phyloP scores from a whole-genome alignment of 2,329 filamentous ascomycete species.

The Xylariomycetidae sp. region DNA sequence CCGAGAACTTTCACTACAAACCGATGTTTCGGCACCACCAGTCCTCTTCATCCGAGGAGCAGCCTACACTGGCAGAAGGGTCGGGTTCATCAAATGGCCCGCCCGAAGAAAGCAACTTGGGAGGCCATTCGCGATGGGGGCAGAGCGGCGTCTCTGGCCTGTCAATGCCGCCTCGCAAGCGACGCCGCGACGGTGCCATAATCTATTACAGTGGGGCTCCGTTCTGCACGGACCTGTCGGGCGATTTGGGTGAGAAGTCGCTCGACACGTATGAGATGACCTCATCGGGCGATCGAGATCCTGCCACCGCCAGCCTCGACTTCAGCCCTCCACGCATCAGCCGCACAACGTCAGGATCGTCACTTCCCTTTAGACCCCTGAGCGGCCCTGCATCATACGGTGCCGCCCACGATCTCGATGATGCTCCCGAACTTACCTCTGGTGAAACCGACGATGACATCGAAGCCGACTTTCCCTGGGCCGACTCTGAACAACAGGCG shows the following conservation, averaged over 20 bases:
- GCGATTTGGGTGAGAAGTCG: slow-evolving; percentile 51
- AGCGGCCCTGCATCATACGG: slow-evolving; percentile 31
- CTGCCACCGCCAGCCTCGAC: slow-evolving; percentile 17
- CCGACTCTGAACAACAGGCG: slow-evolving; percentile 35
- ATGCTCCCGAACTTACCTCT: slow-evolving; percentile 25
- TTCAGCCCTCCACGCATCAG: slow-evolving; percentile 19
- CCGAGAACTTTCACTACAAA: slow-evolving; percentile 57
- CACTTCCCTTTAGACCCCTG: slow-evolving; percentile 44
- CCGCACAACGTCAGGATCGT: slow-evolving; percentile 44
- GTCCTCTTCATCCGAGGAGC: slow-evolving; percentile 38
- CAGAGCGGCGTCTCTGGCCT: slow-evolving; percentile 32
- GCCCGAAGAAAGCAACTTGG: slow-evolving; percentile 44
- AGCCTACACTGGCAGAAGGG: slow-evolving; percentile 41
- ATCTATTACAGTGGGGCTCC: slow-evolving; percentile 78
- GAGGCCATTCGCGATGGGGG: slow-evolving; percentile 40
- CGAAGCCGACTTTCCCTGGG: slow-evolving; percentile 44
- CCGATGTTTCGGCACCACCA: slow-evolving; percentile 52
- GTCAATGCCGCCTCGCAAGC: slow-evolving; percentile 46
- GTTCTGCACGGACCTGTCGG: slow-evolving; percentile 77
- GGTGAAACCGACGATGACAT: slow-evolving; percentile 34
- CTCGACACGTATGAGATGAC: slow-evolving; percentile 43
- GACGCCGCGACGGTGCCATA: slow-evolving; percentile 65
- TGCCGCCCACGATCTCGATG: slow-evolving; percentile 20
- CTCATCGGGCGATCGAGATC: slow-evolving; percentile 34
- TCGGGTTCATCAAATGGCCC: slow-evolving; percentile 44